Conservation (phyloP, 192 early-diverging fungal species). For the Ramicandelaber brevisporus region DNA sequence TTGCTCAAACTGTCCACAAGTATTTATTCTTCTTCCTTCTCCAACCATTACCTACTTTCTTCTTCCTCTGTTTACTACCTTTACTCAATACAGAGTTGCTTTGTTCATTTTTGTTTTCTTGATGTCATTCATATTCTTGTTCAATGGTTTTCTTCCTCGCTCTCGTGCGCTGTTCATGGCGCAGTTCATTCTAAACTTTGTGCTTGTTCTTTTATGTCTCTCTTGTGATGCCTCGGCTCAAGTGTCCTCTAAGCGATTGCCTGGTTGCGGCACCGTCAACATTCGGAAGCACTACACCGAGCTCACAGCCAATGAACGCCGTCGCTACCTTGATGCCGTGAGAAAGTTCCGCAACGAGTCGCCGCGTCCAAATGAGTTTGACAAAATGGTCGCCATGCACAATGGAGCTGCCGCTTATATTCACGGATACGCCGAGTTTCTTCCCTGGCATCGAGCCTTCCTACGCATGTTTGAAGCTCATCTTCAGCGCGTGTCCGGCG, state of each 20-base stretch:
- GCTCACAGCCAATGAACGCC: too few species aligned
- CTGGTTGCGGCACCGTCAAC: constrained; percentile 4
- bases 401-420: too few species aligned
- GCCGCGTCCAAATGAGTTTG: not conserved
- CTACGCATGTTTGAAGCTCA: constrained; percentile 1
- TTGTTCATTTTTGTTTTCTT: too few species aligned
- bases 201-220: too few species aligned
- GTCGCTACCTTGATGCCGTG: not conserved
- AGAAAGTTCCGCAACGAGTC: not conserved
- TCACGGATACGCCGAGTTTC: constrained; percentile 2
- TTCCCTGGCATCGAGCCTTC: constrained; percentile 3
- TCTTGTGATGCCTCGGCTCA: too few species aligned
- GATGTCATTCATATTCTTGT: not conserved
- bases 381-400: too few species aligned
- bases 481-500: constrained; percentile 2
- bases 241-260: constrained; percentile 6
- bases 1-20: too few species aligned
- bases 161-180: not conserved
- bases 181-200: too few species aligned
- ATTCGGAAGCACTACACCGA: too few species aligned
- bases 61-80: not conserved
- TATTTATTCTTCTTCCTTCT: not conserved
- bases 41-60: not conserved
- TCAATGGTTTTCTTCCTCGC: not conserved
- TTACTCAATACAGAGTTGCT: too few species aligned